phyloP scores from a whole-genome alignment of 2,329 filamentous ascomycete species.

The Rhinocladiella similis region DNA sequence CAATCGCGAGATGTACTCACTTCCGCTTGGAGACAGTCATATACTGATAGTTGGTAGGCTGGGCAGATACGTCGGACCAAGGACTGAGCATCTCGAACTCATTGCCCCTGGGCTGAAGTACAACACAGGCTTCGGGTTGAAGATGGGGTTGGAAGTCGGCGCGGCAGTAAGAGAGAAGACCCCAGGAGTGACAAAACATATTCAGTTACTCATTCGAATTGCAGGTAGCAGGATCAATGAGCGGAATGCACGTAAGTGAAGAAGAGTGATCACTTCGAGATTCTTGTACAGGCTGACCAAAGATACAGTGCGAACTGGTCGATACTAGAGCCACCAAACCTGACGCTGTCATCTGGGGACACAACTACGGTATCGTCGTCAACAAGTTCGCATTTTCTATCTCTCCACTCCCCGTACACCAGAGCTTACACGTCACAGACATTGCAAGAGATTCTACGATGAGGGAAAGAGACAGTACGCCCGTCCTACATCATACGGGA shows the following conservation, averaged over 20 bases:
- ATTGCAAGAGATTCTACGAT: slow-evolving; percentile 42
- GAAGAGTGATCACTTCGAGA: neutral
- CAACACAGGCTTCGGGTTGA: slow-evolving; percentile 41
- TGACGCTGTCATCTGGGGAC: slow-evolving; percentile 42
- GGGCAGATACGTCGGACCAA: slow-evolving; percentile 38
- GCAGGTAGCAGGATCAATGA: slow-evolving; percentile 40
- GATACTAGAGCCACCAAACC: slow-evolving; percentile 44
- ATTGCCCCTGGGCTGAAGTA: slow-evolving; percentile 44
- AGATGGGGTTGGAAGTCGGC: slow-evolving; percentile 44
- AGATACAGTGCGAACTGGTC: slow-evolving; percentile 38
- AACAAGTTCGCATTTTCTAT: slow-evolving; percentile 30
- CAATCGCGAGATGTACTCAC: slow-evolving; percentile 42
- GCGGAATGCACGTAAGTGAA: slow-evolving; percentile 38
- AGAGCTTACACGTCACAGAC: slow-evolving; percentile 16
- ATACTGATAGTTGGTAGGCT: slow-evolving; percentile 8
- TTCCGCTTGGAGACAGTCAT: too few species aligned
- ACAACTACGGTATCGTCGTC: slow-evolving; percentile 48
- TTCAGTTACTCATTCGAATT: neutral
- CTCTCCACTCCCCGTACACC: neutral
- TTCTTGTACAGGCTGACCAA: neutral
- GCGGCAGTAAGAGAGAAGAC: slow-evolving; percentile 29
- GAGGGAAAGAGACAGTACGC: slow-evolving; percentile 37
- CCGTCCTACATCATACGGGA: neutral
- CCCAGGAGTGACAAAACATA: neutral
- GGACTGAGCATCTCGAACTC: slow-evolving; percentile 41